Conservation (phyloP, 2,329 filamentous ascomycete genomes). For the Cercospora beticola region DNA sequence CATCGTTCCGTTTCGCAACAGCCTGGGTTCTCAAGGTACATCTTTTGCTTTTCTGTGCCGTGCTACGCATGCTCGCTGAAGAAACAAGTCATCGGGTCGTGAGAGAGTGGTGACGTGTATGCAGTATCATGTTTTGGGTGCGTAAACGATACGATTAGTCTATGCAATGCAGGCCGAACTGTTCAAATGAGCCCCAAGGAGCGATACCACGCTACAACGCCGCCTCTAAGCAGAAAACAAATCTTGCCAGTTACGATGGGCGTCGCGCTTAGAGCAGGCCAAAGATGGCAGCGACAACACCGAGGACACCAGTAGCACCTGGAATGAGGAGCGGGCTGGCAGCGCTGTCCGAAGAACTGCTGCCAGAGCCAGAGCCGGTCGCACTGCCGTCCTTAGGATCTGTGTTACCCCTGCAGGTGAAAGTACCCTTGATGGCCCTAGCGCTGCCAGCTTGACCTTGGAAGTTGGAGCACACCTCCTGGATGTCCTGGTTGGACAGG, state of each 20-base stretch:
- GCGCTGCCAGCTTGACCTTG: constrained; percentile 41
- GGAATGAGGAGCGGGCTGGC: constrained; percentile 45
- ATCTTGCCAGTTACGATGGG: constrained; percentile 15
- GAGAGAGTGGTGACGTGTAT: constrained; percentile 21
- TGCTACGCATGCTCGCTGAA: constrained; percentile 21
- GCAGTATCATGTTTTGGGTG: constrained; percentile 22
- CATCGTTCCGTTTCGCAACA: neutral
- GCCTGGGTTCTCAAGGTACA: neutral
- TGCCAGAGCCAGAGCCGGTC: constrained; percentile 32
- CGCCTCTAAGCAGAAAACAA: constrained; percentile 25
- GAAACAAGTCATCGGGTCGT: constrained; percentile 25
- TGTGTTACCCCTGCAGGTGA: constrained; percentile 42
- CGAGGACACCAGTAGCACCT: constrained; percentile 47
- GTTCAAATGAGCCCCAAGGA: constrained; percentile 26
- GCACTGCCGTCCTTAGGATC: constrained; percentile 39
- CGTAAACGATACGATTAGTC: constrained; percentile 38
- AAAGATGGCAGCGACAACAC: constrained; percentile 50
- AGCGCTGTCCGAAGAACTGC: constrained; percentile 37
- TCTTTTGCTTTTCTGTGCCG: constrained; percentile 16
- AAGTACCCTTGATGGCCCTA: constrained; percentile 47
- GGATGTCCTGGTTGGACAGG: constrained; percentile 47
- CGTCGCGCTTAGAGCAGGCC: constrained; percentile 44
- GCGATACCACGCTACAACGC: constrained; percentile 23
- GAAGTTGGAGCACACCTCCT: constrained; percentile 44
- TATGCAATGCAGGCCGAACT: constrained; percentile 32